A percentile compares a stretch with the other conserved stretches of the same genome.
phyloP scores from a whole-genome alignment of 176 grass and related monocot genomes.

The Zoysia japonica region DNA sequence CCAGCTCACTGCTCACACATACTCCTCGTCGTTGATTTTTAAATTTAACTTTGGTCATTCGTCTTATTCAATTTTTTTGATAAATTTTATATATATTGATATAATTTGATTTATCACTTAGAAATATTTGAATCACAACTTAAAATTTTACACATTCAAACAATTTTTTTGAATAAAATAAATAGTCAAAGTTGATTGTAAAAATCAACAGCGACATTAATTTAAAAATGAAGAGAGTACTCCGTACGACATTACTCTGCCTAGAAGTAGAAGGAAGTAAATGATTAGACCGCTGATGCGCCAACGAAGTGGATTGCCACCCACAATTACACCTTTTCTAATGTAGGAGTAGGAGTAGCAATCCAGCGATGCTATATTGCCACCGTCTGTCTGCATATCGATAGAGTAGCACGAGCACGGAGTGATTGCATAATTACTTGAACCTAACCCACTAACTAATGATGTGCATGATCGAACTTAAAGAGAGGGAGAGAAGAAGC shows the following conservation, averaged over 20 bases:
- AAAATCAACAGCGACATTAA: too few species aligned
- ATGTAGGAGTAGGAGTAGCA: background rate
- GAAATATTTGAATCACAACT: too few species aligned
- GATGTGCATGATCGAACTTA: background rate
- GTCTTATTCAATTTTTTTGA: too few species aligned
- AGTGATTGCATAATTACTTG: constrained; percentile 41
- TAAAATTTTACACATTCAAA: too few species aligned
- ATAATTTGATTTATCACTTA: too few species aligned
- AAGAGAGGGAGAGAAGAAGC: background rate
- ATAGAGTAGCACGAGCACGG: background rate
- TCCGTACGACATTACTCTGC: too few species aligned
- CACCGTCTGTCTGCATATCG: background rate
- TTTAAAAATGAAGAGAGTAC: too few species aligned
- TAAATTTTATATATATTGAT: too few species aligned
- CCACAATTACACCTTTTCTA: background rate
- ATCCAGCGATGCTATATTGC: background rate
- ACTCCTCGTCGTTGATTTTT: background rate
- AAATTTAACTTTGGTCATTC: too few species aligned
- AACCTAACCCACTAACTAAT: constrained; percentile 42
- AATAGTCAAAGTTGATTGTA: too few species aligned
- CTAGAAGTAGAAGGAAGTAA: too few species aligned
- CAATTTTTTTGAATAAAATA: too few species aligned
- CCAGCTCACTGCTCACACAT: background rate
- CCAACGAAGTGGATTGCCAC: constrained; percentile 24
- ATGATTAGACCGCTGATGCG: constrained; percentile 9